Base-by-base conservation (phyloP, 2,329 filamentous ascomycete species). In the Neofusicoccum parvum region DNA sequence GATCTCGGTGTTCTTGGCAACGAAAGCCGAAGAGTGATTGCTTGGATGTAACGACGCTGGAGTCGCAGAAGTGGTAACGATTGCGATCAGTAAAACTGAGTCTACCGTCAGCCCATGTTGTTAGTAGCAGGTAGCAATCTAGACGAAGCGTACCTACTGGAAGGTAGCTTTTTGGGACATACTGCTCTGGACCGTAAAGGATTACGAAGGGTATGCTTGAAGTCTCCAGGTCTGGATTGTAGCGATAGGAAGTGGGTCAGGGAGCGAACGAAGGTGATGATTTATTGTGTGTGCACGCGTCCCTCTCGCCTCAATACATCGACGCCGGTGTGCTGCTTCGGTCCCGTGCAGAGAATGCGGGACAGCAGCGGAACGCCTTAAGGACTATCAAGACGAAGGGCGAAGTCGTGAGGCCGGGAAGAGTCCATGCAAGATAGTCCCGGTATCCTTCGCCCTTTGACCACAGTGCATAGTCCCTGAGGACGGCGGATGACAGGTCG, bases 61-160 rank as follows among this genome's bases (percentile, higher is more conserved):
- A 60, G 45, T 48, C 56, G 32, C 56, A 60, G 11, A 6, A n/a
- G 43, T 43, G 48, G 43, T 60, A 12, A 5, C 41, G 27, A 23
- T 32, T 60, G 12, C 56, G 43, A n/a, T 60, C 56, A 46, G 48
- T 36, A 48, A 60, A 43, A 60, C 56, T 60, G 17, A 60, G 56
- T 14, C 56, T 60, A 37, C 5, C 11, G 56, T 60, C 56, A 60
- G 43, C 56, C 32, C 56, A 48, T 17, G 11, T 7, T 32, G 45
- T 60, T 17, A 60, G 56, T 48, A n/a, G 32, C 34, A 37, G 27
- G 34, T 43, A 23, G 20, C 14, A 43, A 10, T 11, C 10, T 15
- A 5, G 43, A n/a, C 11, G 43, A 43, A 12, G 12, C 56, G 15
- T 45, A 60, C 56, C 56, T 14, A 60, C 56, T 60, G 56, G 32